A percentile compares a stretch with the other conserved stretches of the same genome.
Evolutionary conservation across 2,329 filamentous ascomycete species (phyloP).

Genomic region (Hypocrella siamensis): DNA sequence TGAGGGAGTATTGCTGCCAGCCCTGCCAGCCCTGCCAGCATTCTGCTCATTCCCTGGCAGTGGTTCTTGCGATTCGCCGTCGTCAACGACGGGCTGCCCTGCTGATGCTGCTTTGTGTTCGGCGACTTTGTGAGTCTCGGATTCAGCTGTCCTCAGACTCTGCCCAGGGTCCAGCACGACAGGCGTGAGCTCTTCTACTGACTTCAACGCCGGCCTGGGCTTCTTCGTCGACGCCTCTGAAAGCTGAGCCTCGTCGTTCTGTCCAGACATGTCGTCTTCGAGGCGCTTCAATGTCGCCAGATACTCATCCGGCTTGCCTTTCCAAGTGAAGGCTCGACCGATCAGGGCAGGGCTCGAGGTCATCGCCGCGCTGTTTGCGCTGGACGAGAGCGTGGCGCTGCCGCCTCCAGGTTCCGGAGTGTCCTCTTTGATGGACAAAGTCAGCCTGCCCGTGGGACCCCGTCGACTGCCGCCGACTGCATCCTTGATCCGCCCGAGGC

Average conservation of each 20-base stretch:
- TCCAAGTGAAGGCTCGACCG: constrained; percentile 45
- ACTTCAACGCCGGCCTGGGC: constrained; percentile 8
- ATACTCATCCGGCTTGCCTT: constrained; percentile 47
- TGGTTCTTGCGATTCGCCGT: constrained; percentile 40
- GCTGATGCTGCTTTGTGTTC: constrained; percentile 33
- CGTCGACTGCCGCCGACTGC: constrained; percentile 51
- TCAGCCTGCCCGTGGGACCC: constrained; percentile 37
- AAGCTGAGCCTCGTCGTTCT: constrained; percentile 10
- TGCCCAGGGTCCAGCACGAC: constrained; percentile 10
- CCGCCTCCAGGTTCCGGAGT: constrained; percentile 16
- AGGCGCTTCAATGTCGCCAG: constrained; percentile 23
- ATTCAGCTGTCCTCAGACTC: constrained; percentile 15
- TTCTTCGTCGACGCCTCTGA: constrained; percentile 13
- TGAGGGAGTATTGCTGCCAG: constrained; percentile 25
- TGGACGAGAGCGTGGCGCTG: constrained; percentile 4
- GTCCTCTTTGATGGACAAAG: constrained; percentile 34
- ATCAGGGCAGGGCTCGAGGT: constrained; percentile 24
- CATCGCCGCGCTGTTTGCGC: constrained; percentile 9
- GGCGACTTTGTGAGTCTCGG: constrained; percentile 26
- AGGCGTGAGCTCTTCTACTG: constrained; percentile 9
- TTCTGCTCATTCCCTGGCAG: constrained; percentile 32
- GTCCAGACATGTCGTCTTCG: constrained; percentile 12
- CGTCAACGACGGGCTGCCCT: constrained; percentile 42
- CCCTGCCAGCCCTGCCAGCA: constrained; percentile 22
- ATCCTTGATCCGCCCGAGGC: constrained; percentile 73